These are phyloP conservation scores for Gonium pectorale DNA, from an alignment of 139 green algal species.

Conservation along the genomic window DNA sequence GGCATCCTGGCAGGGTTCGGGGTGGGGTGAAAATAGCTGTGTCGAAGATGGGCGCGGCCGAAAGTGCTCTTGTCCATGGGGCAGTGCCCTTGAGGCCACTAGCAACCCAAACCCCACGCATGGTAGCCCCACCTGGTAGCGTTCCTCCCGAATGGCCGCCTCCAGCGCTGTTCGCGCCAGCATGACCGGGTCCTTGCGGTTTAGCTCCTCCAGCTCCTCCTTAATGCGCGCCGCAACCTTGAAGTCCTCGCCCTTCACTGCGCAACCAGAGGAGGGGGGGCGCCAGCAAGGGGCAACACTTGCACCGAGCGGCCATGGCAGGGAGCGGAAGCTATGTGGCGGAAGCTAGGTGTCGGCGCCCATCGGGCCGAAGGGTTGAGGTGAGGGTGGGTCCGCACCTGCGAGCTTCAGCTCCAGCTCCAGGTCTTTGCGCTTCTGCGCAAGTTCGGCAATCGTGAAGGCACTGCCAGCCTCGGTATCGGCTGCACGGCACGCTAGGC, in stretches of 20 bases:
- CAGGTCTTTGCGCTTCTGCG: constrained; percentile 14
- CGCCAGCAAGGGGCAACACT: background rate
- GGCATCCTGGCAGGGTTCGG: constrained; percentile 48
- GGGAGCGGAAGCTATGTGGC: background rate
- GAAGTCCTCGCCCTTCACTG: constrained; percentile 37
- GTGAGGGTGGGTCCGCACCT: constrained; percentile 1
- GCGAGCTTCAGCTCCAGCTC: constrained; percentile 37
- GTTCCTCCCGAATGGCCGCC: constrained; percentile 65
- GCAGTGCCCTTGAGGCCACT: too few species aligned
- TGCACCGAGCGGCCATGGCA: background rate
- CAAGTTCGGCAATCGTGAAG: background rate
- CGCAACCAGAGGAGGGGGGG: background rate
- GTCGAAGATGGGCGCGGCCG: too few species aligned
- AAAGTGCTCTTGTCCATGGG: too few species aligned
- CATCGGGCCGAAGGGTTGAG: background rate
- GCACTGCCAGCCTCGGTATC: background rate
- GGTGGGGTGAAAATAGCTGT: too few species aligned
- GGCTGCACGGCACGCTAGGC: background rate
- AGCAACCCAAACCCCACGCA: too few species aligned
- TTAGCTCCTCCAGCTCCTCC: constrained; percentile 45
- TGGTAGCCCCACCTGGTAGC: constrained; percentile 69
- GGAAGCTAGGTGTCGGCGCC: background rate
- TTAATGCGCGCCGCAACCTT: constrained; percentile 25
- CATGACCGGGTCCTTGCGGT: constrained; percentile 58
- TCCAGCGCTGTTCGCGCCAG: constrained; percentile 46